Evolutionary conservation across 2,329 filamentous ascomycete species (phyloP).

Genomic region (Camptophora hylomeconis): DNA sequence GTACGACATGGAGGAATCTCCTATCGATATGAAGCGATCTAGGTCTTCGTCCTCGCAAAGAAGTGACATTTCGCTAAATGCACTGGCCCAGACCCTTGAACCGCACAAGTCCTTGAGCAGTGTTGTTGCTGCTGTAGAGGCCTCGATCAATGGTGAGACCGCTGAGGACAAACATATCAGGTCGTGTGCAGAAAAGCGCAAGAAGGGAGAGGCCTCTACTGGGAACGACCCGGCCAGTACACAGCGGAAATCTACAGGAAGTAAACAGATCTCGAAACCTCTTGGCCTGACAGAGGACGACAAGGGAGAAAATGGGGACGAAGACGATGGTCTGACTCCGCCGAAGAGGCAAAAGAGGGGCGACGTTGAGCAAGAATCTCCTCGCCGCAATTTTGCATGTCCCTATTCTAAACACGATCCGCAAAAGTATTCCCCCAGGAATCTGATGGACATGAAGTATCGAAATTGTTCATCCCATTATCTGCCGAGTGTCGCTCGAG

Average conservation of each 20-base stretch:
- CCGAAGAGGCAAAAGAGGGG: constrained; percentile 15
- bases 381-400: constrained; percentile 14
- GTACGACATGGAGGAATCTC: too few species aligned
- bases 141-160: constrained; percentile 1
- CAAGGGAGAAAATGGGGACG: constrained; percentile 10
- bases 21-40: too few species aligned
- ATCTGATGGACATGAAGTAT: constrained; percentile 14
- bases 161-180: constrained; percentile 5
- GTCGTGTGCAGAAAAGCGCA: constrained; percentile 13
- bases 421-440: constrained; percentile 13
- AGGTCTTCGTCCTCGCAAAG: too few species aligned
- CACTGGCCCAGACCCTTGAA: too few species aligned
- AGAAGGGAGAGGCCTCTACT: constrained; percentile 6
- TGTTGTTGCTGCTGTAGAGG: constrained; percentile 2
- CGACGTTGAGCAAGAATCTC: constrained; percentile 3
- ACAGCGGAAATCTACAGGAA: too few species aligned
- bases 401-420: constrained; percentile 15
- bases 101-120: too few species aligned
- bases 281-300: too few species aligned
- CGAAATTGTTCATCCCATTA: constrained; percentile 14
- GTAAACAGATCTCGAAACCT: too few species aligned
- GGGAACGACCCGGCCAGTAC: constrained; percentile 6
- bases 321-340: constrained; percentile 8
- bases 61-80: too few species aligned
- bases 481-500: constrained; percentile 15